These are phyloP conservation scores for Xylaria polymorpha DNA, from an alignment of 2,329 filamentous ascomycete species.

Conservation along the genomic window DNA sequence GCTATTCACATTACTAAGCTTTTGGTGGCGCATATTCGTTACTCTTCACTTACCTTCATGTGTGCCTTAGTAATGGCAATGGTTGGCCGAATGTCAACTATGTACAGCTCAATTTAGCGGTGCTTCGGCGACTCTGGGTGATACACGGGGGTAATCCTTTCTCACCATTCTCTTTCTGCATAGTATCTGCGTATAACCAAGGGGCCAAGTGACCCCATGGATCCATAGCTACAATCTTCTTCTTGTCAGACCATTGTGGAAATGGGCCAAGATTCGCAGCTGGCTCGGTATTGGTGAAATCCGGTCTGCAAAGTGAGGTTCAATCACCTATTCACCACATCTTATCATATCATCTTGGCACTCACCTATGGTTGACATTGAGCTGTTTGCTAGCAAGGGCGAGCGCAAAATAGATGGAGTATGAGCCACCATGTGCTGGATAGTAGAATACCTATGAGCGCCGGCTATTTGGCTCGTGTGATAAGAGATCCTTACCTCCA, in stretches of 20 bases:
- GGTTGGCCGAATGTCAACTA: constrained; percentile 86
- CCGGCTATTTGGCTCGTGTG: constrained; percentile 9
- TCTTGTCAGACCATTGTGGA: constrained; percentile 86
- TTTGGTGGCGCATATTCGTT: constrained; percentile 27
- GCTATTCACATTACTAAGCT: constrained; percentile 50
- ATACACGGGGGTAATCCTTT: constrained; percentile 11
- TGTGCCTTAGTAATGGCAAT: constrained; percentile 93
- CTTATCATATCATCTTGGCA: not conserved
- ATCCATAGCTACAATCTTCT: constrained; percentile 98
- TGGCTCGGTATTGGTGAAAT: constrained; percentile 86
- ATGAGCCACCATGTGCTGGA: constrained; percentile 78
- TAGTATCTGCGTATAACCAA: constrained; percentile 83
- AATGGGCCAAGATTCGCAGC: constrained; percentile 91
- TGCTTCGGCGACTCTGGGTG: not conserved
- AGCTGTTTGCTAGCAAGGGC: constrained; percentile 93
- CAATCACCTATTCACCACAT: constrained; percentile 27
- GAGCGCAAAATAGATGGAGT: constrained; percentile 94
- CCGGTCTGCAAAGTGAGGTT: constrained; percentile 56
- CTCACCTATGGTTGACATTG: constrained; percentile 77
- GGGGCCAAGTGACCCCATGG: constrained; percentile 89
- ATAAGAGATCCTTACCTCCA: constrained; percentile 60
- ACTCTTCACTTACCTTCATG: constrained; percentile 72
- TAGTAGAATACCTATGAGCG: constrained; percentile 30
- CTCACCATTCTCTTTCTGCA: constrained; percentile 76
- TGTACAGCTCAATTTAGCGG: constrained; percentile 30